Evolutionary conservation across 805 yeast genomes (phyloP).

Genomic region (Spathaspora girioi): DNA sequence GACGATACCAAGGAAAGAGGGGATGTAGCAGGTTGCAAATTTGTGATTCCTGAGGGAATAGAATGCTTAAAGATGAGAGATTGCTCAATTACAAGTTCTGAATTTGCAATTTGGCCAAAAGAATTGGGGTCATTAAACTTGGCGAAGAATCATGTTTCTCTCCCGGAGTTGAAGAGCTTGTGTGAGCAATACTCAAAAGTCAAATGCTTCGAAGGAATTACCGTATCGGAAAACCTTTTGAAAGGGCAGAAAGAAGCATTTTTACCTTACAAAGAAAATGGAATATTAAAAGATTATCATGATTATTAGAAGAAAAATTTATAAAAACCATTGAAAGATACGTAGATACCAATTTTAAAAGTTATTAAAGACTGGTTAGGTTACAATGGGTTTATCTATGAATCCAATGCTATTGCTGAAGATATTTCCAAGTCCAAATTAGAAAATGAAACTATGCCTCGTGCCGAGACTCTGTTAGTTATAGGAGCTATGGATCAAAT

Average conservation of each 20-base stretch:
- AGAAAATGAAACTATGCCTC: constrained; percentile 35
- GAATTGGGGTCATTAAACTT: not conserved
- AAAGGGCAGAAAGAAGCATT: not conserved
- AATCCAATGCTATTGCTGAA: constrained; percentile 52
- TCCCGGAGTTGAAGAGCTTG: not conserved
- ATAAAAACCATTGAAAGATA: no score
- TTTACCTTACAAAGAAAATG: not conserved
- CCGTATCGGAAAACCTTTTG: not conserved
- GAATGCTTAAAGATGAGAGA: not conserved
- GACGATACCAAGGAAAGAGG: not conserved
- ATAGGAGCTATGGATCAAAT: constrained; percentile 47
- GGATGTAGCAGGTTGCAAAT: not conserved
- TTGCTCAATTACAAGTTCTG: not conserved
- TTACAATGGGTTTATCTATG: constrained; percentile 50
- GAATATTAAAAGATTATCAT: not conserved
- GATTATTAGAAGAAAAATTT: no score
- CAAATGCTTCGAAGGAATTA: not conserved
- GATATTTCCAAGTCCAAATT: constrained; percentile 38
- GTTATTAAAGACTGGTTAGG: constrained; percentile 29
- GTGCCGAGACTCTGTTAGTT: constrained; percentile 44
- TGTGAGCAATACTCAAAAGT: not conserved
- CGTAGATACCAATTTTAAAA: no score
- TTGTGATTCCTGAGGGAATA: not conserved
- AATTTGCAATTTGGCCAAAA: not conserved
- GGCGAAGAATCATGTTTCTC: not conserved